phyloP scores from a whole-genome alignment of 2,329 filamentous ascomycete genomes.

The Fusarium sublunatum region DNA sequence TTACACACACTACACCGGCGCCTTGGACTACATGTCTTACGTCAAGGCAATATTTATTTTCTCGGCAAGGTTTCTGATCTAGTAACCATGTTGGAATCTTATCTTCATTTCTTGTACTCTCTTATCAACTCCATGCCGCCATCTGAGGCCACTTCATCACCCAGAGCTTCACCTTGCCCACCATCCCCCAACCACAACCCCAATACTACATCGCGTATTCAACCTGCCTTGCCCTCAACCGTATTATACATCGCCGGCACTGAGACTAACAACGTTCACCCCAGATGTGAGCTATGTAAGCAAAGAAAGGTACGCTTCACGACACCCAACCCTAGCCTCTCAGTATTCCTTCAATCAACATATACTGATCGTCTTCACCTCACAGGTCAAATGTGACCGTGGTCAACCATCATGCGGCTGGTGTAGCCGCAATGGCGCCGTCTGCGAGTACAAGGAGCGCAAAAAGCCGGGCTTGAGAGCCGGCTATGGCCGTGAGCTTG shows the following conservation, averaged over 20 bases:
- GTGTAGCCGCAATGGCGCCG: conserved; percentile 72
- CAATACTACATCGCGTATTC: conserved; percentile 19
- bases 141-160: conserved; percentile 28
- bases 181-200: conserved; percentile 24
- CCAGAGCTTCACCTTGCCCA: conserved; percentile 33
- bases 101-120: conserved; percentile 35
- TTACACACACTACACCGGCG: conserved; percentile 20
- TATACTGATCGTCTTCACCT: conserved; percentile 24
- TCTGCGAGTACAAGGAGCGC: conserved; percentile 75
- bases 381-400: conserved; percentile 78
- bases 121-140: conserved; percentile 38
- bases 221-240: conserved; percentile 32
- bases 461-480: conserved; percentile 74
- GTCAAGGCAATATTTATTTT: conserved; percentile 4
- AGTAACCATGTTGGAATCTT: conserved; percentile 38
- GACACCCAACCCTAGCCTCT: background rate
- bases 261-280: conserved; percentile 53
- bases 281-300: conserved; percentile 81
- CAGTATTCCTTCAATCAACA: background rate
- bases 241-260: conserved; percentile 27
- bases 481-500: conserved; percentile 78
- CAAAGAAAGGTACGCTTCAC: conserved; percentile 74
- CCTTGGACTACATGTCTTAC: conserved; percentile 19
- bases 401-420: conserved; percentile 78
- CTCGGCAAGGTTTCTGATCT: conserved; percentile 20